Evolutionary conservation across 768 basidiomycete species (phyloP).

Genomic region (Mycena venus): DNA sequence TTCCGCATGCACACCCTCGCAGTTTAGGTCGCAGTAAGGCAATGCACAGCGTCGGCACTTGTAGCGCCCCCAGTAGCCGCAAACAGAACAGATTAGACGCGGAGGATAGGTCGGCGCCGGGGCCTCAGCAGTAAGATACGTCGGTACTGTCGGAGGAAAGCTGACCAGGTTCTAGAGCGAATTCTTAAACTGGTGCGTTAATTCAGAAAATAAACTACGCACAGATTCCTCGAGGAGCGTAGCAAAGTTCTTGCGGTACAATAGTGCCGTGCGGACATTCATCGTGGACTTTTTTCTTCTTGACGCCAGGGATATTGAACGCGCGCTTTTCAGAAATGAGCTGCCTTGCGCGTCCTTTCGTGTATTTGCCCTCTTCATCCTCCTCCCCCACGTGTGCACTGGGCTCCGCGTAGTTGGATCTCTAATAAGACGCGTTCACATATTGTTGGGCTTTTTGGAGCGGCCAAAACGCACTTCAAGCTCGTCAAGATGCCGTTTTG

Average conservation of each 20-base stretch:
- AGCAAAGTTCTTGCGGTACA: conserved; percentile 70
- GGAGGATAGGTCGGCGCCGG: conserved; percentile 70
- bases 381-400: conserved; percentile 26
- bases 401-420: conserved; percentile 77
- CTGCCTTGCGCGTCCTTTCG: conserved; percentile 33
- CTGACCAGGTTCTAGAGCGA: conserved; percentile 65
- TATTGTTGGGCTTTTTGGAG: conserved; percentile 20
- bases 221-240: conserved; percentile 66
- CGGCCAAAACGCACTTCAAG: conserved; percentile 72
- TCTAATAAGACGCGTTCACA: conserved; percentile 53
- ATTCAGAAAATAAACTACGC: neutral
- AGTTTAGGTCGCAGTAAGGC: conserved; percentile 81
- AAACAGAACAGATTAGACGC: neutral
- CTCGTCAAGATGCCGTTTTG: conserved; percentile 84
- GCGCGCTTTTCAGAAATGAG: conserved; percentile 34
- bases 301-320: conserved; percentile 30
- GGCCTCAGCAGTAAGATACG: neutral
- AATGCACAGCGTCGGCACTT: conserved; percentile 83
- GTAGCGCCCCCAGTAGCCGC: conserved; percentile 53
- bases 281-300: conserved; percentile 82
- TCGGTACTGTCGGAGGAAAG: neutral
- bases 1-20: conserved; percentile 82
- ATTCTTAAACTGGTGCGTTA: neutral
- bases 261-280: conserved; percentile 83
- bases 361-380: conserved; percentile 31